A percentile compares a stretch with the other conserved stretches of the same genome.
Evolutionary conservation across 805 yeast genomes (phyloP).

Genomic region (Metschnikowia rubicola): DNA sequence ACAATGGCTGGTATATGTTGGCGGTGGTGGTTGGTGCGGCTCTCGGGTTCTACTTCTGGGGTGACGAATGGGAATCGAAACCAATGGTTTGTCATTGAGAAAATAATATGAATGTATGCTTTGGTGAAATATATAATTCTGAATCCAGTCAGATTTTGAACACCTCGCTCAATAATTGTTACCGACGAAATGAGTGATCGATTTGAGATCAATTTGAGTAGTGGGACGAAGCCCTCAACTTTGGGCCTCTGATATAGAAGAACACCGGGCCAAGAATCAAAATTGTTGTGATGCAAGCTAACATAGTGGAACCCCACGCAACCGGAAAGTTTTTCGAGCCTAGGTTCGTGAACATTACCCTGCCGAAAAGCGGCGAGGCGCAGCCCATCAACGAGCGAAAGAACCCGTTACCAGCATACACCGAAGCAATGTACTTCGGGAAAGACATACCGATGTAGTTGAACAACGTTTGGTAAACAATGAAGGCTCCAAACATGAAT

Average conservation of each 20-base stretch:
- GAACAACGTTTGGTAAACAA: conserved; percentile 15
- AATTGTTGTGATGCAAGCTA: conserved; percentile 14
- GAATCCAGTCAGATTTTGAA: conserved; percentile 1
- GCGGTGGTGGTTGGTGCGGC: conserved; percentile 71
- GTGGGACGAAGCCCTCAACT: conserved; percentile 41
- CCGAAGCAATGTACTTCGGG: conserved; percentile 11
- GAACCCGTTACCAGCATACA: conserved; percentile 13
- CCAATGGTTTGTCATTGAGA: conserved; percentile 34
- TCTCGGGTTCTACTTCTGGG: conserved; percentile 66
- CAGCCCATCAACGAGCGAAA: conserved; percentile 12
- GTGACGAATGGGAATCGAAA: conserved; percentile 20
- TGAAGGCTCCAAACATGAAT: conserved; percentile 10
- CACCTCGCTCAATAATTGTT: background rate
- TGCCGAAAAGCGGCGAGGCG: conserved; percentile 14
- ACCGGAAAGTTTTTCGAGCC: conserved; percentile 8
- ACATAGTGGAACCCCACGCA: conserved; percentile 12
- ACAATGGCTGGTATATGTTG: conserved; percentile 80
- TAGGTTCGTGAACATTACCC: conserved; percentile 10
- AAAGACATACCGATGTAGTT: conserved; percentile 13
- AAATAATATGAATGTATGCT: background rate
- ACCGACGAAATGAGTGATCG: no score
- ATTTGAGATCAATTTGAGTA: conserved; percentile 21
- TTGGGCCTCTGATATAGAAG: conserved; percentile 43
- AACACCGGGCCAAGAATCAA: conserved; percentile 47
- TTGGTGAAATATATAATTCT: background rate